Evolutionary conservation across 768 basidiomycete species (phyloP).

Genomic region (Amanita thiersii): DNA sequence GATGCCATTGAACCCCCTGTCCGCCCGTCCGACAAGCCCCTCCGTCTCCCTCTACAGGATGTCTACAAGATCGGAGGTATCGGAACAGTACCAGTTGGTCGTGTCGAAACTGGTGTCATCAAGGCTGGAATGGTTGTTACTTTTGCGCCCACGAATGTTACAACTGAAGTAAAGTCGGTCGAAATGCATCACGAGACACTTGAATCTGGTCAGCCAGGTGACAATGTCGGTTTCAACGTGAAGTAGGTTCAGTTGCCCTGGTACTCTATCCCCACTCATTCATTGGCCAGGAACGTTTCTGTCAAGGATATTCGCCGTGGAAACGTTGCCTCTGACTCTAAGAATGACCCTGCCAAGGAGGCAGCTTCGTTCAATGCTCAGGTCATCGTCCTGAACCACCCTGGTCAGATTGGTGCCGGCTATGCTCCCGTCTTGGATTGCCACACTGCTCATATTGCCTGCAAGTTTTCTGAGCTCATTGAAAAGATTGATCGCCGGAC

Average conservation of each 20-base stretch:
- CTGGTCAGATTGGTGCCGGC: constrained; percentile 98
- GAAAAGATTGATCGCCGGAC: constrained; percentile 99
- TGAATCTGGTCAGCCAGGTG: constrained; percentile 88
- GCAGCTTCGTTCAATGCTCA: constrained; percentile 99
- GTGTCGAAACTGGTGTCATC: constrained; percentile 99
- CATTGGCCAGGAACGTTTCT: constrained; percentile 82
- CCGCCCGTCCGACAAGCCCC: constrained; percentile 98
- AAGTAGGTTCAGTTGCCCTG: constrained; percentile 42
- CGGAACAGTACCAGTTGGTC: constrained; percentile 99
- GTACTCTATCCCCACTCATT: not conserved
- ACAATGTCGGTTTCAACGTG: constrained; percentile 99
- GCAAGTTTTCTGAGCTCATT: constrained; percentile 97
- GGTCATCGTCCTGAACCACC: constrained; percentile 99
- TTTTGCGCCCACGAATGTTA: constrained; percentile 96
- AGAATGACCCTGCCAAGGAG: constrained; percentile 99
- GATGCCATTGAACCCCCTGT: constrained; percentile 97
- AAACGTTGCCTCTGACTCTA: constrained; percentile 98
- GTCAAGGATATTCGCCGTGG: constrained; percentile 99
- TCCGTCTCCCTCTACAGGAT: constrained; percentile 99
- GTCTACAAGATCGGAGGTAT: constrained; percentile 99
- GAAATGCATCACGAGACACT: constrained; percentile 99
- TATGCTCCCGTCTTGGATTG: constrained; percentile 99
- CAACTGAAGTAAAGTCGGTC: constrained; percentile 99
- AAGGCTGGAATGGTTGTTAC: constrained; percentile 99
- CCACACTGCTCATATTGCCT: constrained; percentile 99